Base-by-base conservation (phyloP, 1,284 basidiomycete genomes). In the Sporisorium scitamineum region DNA sequence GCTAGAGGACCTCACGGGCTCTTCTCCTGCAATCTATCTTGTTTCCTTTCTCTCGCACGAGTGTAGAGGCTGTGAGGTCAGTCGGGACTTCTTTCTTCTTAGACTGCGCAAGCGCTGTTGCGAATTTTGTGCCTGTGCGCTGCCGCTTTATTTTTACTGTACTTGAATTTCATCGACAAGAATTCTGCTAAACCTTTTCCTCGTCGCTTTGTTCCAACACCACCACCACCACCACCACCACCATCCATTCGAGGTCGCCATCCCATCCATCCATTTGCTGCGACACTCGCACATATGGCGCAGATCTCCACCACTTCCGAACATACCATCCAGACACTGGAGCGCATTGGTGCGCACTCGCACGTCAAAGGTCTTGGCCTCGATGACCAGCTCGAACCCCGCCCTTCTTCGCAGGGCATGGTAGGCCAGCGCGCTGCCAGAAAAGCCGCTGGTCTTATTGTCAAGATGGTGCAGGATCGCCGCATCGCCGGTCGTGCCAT, bases 391-490 rank as follows among this genome's bases (percentile, higher is more conserved):
- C 90, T 98, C 70, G 94, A 98, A 86, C 94, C 96, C 11, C 90
- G 94, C 22, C 90, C 89, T 34, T 92, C 91, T 83, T 91, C 86
- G 13, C 94, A 98, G 86, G 96, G 96, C 6, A 96, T 99, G 92
- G 94, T 99, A 31, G 96, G 96, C 0, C 96, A 99, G 86, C 92
- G 89, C 18, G 94, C 94, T 84, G 96, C 96, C 20, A 90, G 96
- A 39, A 97, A 96, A 86, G 96, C 96, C 1, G 96, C 96, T 0
- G 96, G 95, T 6, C 93, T 98, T 88, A 95, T 98, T 76, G 90
- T 98, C 80, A 95, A 93, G 87, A 97, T 99, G 95, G 95, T 99
- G 1, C 94, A 97, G 86, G 93, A 97, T 80, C 94, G 94, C 20
- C 90, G 92, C 59, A 98, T 99, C 85, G 94, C 95, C 0, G 96